Evolutionary conservation across 768 basidiomycete species (phyloP).

Genomic region (Pleurotus pulmonarius): DNA sequence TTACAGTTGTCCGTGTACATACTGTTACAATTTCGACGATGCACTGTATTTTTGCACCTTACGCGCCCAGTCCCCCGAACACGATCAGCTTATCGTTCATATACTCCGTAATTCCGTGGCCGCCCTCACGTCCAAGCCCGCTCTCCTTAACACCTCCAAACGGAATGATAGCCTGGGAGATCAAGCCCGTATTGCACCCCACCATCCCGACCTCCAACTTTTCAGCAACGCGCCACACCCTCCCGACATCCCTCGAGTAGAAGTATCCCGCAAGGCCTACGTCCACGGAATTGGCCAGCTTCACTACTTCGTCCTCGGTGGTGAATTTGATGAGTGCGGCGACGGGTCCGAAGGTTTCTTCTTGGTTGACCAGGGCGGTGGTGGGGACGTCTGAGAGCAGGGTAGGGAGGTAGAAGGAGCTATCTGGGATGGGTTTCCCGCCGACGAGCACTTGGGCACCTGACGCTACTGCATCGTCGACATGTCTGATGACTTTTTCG

Average conservation of each 20-base stretch:
- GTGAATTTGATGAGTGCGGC: constrained; percentile 87
- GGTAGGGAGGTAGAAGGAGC: constrained; percentile 81
- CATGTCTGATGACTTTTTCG: constrained; percentile 81
- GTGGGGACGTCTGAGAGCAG: constrained; percentile 81
- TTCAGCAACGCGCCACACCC: constrained; percentile 94
- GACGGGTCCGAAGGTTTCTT: constrained; percentile 96
- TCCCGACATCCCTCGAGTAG: constrained; percentile 78
- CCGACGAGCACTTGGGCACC: constrained; percentile 90
- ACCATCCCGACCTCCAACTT: constrained; percentile 92
- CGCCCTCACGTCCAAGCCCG: constrained; percentile 81
- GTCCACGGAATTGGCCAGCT: constrained; percentile 77
- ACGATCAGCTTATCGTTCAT: constrained; percentile 78
- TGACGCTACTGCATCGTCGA: constrained; percentile 79
- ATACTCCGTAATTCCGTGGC: constrained; percentile 89
- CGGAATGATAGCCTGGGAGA: constrained; percentile 80
- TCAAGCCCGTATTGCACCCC: constrained; percentile 74
- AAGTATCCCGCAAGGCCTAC: constrained; percentile 95
- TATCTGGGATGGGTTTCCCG: constrained; percentile 63
- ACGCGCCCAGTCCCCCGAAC: constrained; percentile 60
- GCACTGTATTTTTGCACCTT: not conserved
- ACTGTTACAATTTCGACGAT: too few species aligned
- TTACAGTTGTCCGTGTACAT: too few species aligned
- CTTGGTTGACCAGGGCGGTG: constrained; percentile 60
- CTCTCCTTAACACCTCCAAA: constrained; percentile 94
- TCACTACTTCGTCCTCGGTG: constrained; percentile 90